Percentiles rank a stretch among this genome's conserved stretches.
Conservation (phyloP, 495 filamentous ascomycete species). For the Neurospora sp. region DNA sequence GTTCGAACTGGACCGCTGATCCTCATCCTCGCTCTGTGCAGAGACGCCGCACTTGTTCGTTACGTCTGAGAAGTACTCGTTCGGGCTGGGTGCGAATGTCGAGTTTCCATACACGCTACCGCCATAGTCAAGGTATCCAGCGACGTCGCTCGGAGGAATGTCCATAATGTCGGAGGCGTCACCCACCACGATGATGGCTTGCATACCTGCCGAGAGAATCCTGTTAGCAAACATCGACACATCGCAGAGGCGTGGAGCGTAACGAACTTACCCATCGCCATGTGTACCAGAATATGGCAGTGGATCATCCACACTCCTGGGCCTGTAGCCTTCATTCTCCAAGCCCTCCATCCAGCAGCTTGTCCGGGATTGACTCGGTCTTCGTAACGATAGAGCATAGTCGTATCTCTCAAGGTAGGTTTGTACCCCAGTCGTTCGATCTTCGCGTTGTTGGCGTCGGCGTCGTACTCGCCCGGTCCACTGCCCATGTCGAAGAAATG, state of each 20-base stretch:
- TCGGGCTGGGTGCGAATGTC: conserved; percentile 26
- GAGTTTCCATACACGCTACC: conserved; percentile 41
- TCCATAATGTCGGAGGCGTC: conserved; percentile 30
- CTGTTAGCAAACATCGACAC: conserved; percentile 1
- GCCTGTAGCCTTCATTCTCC: conserved; percentile 40
- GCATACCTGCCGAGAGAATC: conserved; percentile 28
- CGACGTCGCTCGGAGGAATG: conserved; percentile 21
- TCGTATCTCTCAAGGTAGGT: conserved; percentile 44
- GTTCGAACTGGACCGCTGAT: background rate
- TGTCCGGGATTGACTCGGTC: conserved; percentile 22
- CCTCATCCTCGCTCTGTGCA: background rate
- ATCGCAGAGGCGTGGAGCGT: background rate
- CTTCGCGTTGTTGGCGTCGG: conserved; percentile 39
- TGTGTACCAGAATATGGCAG: conserved; percentile 40
- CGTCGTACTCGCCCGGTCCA: conserved; percentile 46
- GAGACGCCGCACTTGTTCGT: conserved; percentile 7
- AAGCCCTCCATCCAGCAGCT: conserved; percentile 47
- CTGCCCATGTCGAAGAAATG: conserved; percentile 50
- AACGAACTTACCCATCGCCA: conserved; percentile 18
- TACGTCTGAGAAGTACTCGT: conserved; percentile 11
- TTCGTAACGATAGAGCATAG: conserved; percentile 42
- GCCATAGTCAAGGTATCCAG: conserved; percentile 39
- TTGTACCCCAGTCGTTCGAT: conserved; percentile 23
- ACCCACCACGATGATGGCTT: conserved; percentile 41
- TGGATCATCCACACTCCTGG: conserved; percentile 55